Evolutionary conservation across 2,329 filamentous ascomycete genomes (phyloP).

Genomic region (Alternaria angustiovoidea): DNA sequence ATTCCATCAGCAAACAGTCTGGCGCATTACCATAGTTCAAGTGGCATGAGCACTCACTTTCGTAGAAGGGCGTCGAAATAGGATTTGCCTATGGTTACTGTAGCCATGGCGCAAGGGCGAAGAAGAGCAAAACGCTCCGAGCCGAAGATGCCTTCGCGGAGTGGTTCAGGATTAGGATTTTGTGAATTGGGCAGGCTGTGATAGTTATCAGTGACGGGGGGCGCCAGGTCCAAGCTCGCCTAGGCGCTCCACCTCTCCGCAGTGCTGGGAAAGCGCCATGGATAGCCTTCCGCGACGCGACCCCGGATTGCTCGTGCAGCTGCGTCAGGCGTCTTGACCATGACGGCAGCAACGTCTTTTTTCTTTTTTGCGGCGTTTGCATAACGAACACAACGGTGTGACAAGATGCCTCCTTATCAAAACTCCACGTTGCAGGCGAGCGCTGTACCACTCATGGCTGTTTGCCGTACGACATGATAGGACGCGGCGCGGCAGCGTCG

Average conservation of each 20-base stretch:
- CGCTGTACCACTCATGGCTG: constrained; percentile 5
- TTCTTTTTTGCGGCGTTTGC: not conserved
- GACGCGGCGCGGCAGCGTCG: constrained; percentile 12
- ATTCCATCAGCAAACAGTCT: constrained; percentile 32
- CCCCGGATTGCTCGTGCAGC: constrained; percentile 20
- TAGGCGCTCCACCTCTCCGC: constrained; percentile 29
- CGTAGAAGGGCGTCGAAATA: constrained; percentile 70
- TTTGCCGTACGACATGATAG: constrained; percentile 9
- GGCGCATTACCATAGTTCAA: constrained; percentile 1
- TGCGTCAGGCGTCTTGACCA: not conserved
- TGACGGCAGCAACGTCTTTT: not conserved
- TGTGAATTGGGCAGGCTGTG: constrained; percentile 12
- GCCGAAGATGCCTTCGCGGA: constrained; percentile 14
- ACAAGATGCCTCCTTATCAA: not conserved
- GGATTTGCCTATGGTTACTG: constrained; percentile 66
- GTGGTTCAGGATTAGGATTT: constrained; percentile 11
- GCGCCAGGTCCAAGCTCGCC: constrained; percentile 31
- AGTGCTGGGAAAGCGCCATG: constrained; percentile 28
- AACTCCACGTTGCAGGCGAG: not conserved
- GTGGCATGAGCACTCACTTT: constrained; percentile 59
- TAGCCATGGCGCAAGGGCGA: constrained; percentile 43
- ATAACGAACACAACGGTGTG: not conserved
- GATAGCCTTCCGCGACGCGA: constrained; percentile 17
- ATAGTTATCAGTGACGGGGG: constrained; percentile 28
- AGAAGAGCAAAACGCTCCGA: constrained; percentile 13